Evolutionary conservation across 768 basidiomycete genomes (phyloP).

Genomic region (Trametes maxima): DNA sequence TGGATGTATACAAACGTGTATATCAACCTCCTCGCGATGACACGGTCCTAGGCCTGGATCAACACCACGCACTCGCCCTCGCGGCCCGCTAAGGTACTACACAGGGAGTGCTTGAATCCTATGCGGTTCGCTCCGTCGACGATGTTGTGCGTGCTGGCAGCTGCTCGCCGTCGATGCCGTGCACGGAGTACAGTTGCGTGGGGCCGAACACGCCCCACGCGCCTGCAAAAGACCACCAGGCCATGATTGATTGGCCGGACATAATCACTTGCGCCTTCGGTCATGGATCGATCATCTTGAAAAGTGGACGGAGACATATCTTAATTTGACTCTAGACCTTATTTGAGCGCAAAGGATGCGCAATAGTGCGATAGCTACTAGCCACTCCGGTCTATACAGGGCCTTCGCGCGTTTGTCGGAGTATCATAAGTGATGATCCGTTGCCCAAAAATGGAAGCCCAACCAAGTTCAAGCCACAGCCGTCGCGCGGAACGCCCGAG

Average conservation of each 20-base stretch:
- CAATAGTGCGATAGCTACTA: too few relatives aligned
- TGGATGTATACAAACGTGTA: slow-evolving; percentile 16
- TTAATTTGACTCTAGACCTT: too few relatives aligned
- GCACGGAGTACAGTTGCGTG: too few relatives aligned
- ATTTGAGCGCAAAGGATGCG: too few relatives aligned
- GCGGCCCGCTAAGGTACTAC: slow-evolving; percentile 10
- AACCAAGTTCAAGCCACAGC: not conserved
- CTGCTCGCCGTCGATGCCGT: too few relatives aligned
- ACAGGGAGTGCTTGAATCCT: slow-evolving; percentile 10
- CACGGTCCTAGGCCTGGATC: slow-evolving; percentile 8
- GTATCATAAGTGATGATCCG: not conserved
- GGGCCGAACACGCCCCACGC: slow-evolving; percentile 8
- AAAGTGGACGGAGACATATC: not conserved
- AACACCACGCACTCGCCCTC: slow-evolving; percentile 12
- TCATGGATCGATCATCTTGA: not conserved
- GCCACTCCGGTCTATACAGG: too few relatives aligned
- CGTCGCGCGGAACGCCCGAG: not conserved
- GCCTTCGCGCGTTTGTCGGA: too few relatives aligned
- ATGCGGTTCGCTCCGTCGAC: slow-evolving; percentile 7
- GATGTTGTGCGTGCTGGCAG: slow-evolving; percentile 2
- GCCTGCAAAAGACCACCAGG: too few relatives aligned
- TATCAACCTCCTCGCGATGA: slow-evolving; percentile 16
- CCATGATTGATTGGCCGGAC: too few relatives aligned
- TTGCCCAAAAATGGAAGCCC: not conserved
- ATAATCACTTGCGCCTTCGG: not conserved